These are phyloP conservation scores for Claviceps fusiformis DNA, from an alignment of 2,329 filamentous ascomycete genomes.

Conservation along the genomic window DNA sequence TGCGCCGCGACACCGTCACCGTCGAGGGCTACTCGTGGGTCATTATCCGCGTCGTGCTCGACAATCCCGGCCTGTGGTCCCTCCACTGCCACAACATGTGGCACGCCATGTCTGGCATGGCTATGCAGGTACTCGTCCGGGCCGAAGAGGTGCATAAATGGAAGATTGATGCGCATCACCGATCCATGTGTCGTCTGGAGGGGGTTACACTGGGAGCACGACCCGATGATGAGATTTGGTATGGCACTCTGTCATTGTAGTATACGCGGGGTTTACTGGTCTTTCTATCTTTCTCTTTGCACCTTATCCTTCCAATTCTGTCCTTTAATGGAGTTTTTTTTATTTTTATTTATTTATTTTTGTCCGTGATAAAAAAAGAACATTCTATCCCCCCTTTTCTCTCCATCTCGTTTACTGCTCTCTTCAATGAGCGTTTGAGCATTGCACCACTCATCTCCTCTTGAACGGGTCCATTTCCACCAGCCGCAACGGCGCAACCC, in stretches of 20 bases:
- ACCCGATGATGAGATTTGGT: slow-evolving; percentile 23
- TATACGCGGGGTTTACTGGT: too few species aligned
- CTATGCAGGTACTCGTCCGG: slow-evolving; percentile 40
- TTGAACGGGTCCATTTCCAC: too few species aligned
- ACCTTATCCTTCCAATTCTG: too few species aligned
- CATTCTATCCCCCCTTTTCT: too few species aligned
- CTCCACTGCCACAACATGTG: slow-evolving; percentile 47
- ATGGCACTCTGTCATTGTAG: slow-evolving; percentile 17
- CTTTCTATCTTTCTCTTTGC: background rate
- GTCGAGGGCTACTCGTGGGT: slow-evolving; percentile 41
- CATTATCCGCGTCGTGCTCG: slow-evolving; percentile 38
- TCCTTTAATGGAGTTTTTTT: background rate
- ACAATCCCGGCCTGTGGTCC: slow-evolving; percentile 45
- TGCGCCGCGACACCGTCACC: slow-evolving; percentile 31
- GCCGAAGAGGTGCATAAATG: slow-evolving; percentile 16
- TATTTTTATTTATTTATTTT: background rate
- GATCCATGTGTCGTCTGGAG: slow-evolving; percentile 15
- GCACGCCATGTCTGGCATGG: slow-evolving; percentile 43
- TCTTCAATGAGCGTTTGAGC: too few species aligned
- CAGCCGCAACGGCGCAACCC: too few species aligned
- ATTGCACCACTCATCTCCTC: too few species aligned
- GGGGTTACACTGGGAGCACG: slow-evolving; percentile 19
- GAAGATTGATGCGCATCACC: slow-evolving; percentile 12
- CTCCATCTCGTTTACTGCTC: too few species aligned
- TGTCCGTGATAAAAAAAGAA: too few species aligned